A percentile compares a stretch with the other conserved stretches of the same genome.
phyloP scores from a whole-genome alignment of 768 basidiomycete genomes.

The Boletus sensibilis region DNA sequence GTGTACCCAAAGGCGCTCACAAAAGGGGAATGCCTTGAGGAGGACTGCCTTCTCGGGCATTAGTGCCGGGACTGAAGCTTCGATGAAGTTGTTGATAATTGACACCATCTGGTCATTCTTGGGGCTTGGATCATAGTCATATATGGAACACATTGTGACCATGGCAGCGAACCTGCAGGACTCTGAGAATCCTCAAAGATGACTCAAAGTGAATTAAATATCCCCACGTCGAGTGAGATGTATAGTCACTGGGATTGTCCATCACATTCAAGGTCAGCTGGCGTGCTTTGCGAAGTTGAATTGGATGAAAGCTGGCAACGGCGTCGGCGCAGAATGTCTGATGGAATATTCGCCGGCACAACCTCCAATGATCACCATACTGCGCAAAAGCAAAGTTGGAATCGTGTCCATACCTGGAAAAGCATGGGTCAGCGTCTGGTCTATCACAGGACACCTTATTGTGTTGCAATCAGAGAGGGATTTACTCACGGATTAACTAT shows the following conservation, averaged over 20 bases:
- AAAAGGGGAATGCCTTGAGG: slow-evolving; percentile 16
- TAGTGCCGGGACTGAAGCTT: slow-evolving; percentile 2
- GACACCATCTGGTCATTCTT: slow-evolving; percentile 17
- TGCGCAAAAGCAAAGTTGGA: slow-evolving; percentile 6
- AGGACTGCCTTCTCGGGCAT: slow-evolving; percentile 16
- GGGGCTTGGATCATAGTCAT: slow-evolving; percentile 22
- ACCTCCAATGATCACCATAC: slow-evolving; percentile 13
- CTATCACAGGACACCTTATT: not conserved
- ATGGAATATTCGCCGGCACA: slow-evolving; percentile 19
- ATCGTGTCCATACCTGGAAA: slow-evolving; percentile 18
- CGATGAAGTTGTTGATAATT: slow-evolving; percentile 8
- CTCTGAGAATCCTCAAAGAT: not conserved
- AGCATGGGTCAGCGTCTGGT: not conserved
- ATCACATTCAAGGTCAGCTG: slow-evolving; percentile 8
- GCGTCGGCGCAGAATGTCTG: slow-evolving; percentile 9
- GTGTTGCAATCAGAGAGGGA: not conserved
- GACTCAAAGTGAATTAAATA: not conserved
- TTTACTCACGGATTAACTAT: slow-evolving; percentile 17
- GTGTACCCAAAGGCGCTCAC: not conserved
- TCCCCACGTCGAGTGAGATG: slow-evolving; percentile 11
- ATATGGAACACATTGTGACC: slow-evolving; percentile 24
- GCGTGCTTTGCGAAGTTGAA: slow-evolving; percentile 8
- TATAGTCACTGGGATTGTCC: slow-evolving; percentile 3
- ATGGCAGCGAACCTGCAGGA: slow-evolving; percentile 31
- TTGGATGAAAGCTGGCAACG: slow-evolving; percentile 2